Conservation (phyloP, 805 yeast genomes). For the Pichia cabralensis region DNA sequence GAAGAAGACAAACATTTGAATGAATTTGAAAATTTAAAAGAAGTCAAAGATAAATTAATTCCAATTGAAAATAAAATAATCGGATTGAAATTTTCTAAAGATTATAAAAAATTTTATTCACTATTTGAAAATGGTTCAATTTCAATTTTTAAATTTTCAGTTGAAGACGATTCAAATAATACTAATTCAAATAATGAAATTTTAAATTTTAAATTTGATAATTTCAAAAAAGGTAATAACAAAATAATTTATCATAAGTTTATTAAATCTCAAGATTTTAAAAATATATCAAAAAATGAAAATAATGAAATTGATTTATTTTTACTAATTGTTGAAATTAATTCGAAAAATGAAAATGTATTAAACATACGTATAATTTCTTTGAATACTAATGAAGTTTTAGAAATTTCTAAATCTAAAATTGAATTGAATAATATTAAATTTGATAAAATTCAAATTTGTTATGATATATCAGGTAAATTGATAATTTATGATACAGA, state of each 20-base stretch:
- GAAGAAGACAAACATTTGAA: slow-evolving; percentile 22
- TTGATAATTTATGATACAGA: slow-evolving; percentile 11
- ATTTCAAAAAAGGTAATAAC: slow-evolving; percentile 7
- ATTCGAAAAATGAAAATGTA: slow-evolving; percentile 10
- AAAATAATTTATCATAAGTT: slow-evolving; percentile 18
- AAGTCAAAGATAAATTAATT: slow-evolving; percentile 24
- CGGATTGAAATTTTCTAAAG: slow-evolving; percentile 20
- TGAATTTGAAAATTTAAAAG: slow-evolving; percentile 26
- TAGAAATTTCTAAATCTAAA: slow-evolving; percentile 22
- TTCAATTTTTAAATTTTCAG: slow-evolving; percentile 14
- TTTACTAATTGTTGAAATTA: slow-evolving; percentile 16
- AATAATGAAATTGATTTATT: slow-evolving; percentile 15
- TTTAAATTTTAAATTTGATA: slow-evolving; percentile 6
- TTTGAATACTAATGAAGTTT: slow-evolving; percentile 17
- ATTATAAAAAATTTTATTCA: slow-evolving; percentile 23
- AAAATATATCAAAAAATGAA: slow-evolving; percentile 15
- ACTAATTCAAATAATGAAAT: slow-evolving; percentile 7
- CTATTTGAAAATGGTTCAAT: slow-evolving; percentile 26
- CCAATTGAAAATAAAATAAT: slow-evolving; percentile 17
- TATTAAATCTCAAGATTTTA: slow-evolving; percentile 18
- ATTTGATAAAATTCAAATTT: slow-evolving; percentile 8
- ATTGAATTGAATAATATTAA: slow-evolving; percentile 14
- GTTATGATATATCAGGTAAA: slow-evolving; percentile 24
- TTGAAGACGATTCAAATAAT: slow-evolving; percentile 8
- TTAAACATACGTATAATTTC: slow-evolving; percentile 21